A percentile compares a stretch with the other conserved stretches of the same genome.
Conservation (phyloP, 306 rosid genomes). For the Betula pendula region DNA sequence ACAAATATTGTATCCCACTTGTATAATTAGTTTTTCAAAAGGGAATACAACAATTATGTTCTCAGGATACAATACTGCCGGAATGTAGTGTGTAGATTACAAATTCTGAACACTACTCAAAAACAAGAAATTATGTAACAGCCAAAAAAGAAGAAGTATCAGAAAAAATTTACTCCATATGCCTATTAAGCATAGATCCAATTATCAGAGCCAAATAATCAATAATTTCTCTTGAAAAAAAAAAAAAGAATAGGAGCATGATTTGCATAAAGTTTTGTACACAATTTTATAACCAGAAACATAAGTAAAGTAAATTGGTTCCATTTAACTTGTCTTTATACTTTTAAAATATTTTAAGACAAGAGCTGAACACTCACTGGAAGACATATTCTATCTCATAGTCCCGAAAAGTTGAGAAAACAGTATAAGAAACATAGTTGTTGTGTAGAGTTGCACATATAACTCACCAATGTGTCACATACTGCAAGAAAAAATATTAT, state of each 20-base stretch:
- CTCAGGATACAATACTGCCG: too few relatives aligned
- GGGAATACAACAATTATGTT: too few relatives aligned
- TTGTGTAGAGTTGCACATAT: conserved; percentile 15
- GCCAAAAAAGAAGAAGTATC: too few relatives aligned
- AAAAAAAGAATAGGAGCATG: conserved; percentile 18
- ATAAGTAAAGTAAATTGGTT: neutral
- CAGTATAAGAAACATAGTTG: conserved; percentile 10
- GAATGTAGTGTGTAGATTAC: too few relatives aligned
- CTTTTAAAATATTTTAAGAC: neutral
- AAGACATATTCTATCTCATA: neutral
- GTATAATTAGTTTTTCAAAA: too few relatives aligned
- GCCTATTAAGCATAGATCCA: conserved; percentile 8
- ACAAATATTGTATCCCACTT: too few relatives aligned
- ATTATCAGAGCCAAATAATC: conserved; percentile 18
- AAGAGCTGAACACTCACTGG: neutral
- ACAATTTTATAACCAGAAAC: conserved; percentile 9
- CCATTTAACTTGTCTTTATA: neutral
- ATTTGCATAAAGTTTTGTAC: conserved; percentile 11
- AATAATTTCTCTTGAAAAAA: neutral
- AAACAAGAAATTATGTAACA: too few relatives aligned
- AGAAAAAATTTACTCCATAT: conserved; percentile 11
- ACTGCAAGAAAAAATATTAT: conserved; percentile 61
- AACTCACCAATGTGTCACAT: conserved; percentile 70
- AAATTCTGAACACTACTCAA: too few relatives aligned
- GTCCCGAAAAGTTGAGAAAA: conserved; percentile 11